Evolutionary conservation across 495 filamentous ascomycete genomes (phyloP), one percentile per base, ranked within the genome.

Genomic region (Penicillium mononematosum): DNA sequence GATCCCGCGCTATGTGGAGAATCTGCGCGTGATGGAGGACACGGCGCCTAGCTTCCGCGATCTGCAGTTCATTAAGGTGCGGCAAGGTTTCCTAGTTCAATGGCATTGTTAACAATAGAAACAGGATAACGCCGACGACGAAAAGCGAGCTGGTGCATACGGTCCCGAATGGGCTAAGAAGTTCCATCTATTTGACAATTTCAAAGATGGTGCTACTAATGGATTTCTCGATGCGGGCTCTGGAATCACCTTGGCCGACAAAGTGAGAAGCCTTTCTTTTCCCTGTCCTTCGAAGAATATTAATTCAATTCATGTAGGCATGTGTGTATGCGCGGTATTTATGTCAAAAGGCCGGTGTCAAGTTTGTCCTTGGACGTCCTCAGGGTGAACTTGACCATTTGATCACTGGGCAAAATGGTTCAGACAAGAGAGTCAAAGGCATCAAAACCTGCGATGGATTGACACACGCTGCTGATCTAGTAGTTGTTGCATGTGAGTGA

Each of bases 321-420:
- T 62, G 59, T 42, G 55, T 58, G 17, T 62, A 62, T 43, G 55
- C 59, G 17, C 55, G 59, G 5, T 39, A 58, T 38, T 27, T 62
- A 20, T 62, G 59, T 44, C 32, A 54, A 55, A 57, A 62, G 36
- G 59, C 59, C 6, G 59, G 59, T 41, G 59, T 62, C 12, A 62
- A 62, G 20, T 62, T 62, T 27, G 24, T 62, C 45, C 45, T 62
- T 14, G 59, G 59, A 2, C 49, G 47, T 2, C 59, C 59, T 50
- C 43, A 55, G 10, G 59, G 59, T 25, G 56, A 62, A 49, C 49
- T 62, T 7, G 45, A 57, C 0, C 9, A 46, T 3, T 45, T 62
- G 38, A 54, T 62, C n/a, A 25, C 43, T 29, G 45, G 48, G 5
- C 12, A 50, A 14, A 25, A 39, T 5, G 50, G 45, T 17, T 34